Evolutionary conservation across 345 rosid species (phyloP).

Genomic region (Acer negundo): DNA sequence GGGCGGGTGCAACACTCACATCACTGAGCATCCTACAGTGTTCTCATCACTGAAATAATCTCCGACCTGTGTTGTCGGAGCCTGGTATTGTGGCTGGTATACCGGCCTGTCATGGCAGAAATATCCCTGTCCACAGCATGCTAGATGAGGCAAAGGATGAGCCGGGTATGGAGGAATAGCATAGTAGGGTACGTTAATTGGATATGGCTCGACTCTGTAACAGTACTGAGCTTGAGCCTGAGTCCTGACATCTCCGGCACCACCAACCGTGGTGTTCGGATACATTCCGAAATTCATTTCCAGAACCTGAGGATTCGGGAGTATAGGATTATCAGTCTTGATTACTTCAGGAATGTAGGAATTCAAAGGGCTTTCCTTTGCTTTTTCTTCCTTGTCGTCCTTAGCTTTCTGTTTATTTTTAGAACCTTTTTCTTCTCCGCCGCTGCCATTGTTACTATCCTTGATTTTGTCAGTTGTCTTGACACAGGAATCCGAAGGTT

Average conservation of each 20-base stretch:
- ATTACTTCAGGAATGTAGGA: slow-evolving; percentile 8
- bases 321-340: slow-evolving; percentile 19
- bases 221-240: slow-evolving; percentile 24
- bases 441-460: slow-evolving; percentile 11
- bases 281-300: slow-evolving; percentile 20
- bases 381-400: slow-evolving; percentile 16
- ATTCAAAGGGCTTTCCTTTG: not conserved
- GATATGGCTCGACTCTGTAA: slow-evolving; percentile 37
- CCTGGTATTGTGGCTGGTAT: slow-evolving; percentile 26
- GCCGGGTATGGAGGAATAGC: slow-evolving; percentile 36
- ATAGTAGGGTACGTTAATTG: slow-evolving; percentile 35
- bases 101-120: slow-evolving; percentile 21
- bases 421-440: slow-evolving; percentile 13
- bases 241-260: slow-evolving; percentile 12
- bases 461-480: slow-evolving; percentile 16
- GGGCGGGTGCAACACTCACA: slow-evolving; percentile 35
- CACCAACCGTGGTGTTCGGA: slow-evolving; percentile 20
- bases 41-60: slow-evolving; percentile 70
- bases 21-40: slow-evolving; percentile 52
- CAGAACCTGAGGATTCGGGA: not conserved
- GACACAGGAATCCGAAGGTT: slow-evolving; percentile 17
- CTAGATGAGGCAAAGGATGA: slow-evolving; percentile 18
- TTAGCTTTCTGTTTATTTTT: slow-evolving; percentile 22
- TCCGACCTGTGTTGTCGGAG: slow-evolving; percentile 34
- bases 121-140: slow-evolving; percentile 26